Conservation (phyloP, 257 asterid species). For the Coffea eugenioides region DNA sequence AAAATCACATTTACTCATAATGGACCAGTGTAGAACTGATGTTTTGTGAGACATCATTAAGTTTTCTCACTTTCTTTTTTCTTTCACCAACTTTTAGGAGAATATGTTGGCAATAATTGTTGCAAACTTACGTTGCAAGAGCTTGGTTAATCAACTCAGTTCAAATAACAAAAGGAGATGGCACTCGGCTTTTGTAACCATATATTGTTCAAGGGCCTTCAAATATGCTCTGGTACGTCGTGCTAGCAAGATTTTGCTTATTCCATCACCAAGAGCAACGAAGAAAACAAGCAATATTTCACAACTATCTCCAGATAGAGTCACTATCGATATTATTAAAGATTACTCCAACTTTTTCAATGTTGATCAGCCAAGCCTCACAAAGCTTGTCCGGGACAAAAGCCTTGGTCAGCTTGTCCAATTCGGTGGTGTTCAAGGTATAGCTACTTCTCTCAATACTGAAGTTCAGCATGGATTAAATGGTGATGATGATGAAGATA, state of each 20-base stretch:
- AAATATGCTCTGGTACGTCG: not conserved
- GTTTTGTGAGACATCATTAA: not conserved
- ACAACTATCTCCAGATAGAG: not conserved
- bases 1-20: too few relatives aligned
- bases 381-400: conserved; percentile 38
- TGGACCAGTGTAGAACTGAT: not conserved
- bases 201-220: conserved; percentile 34
- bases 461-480: conserved; percentile 25
- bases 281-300: conserved; percentile 1
- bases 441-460: conserved; percentile 26
- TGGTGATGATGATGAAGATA: conserved; percentile 21
- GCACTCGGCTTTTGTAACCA: conserved; percentile 25
- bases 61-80: not conserved
- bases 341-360: conserved; percentile 9
- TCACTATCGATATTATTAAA: conserved; percentile 4
- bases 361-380: conserved; percentile 22
- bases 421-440: conserved; percentile 34
- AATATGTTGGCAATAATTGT: conserved; percentile 13
- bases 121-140: conserved; percentile 10
- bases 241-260: not conserved
- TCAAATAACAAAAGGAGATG: conserved; percentile 23
- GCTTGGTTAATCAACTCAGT: not conserved
- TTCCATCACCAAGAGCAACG: conserved; percentile 3
- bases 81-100: not conserved
- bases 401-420: conserved; percentile 15